Conservation (phyloP, 2,329 filamentous ascomycete genomes). For the Cladosporium sp. region DNA sequence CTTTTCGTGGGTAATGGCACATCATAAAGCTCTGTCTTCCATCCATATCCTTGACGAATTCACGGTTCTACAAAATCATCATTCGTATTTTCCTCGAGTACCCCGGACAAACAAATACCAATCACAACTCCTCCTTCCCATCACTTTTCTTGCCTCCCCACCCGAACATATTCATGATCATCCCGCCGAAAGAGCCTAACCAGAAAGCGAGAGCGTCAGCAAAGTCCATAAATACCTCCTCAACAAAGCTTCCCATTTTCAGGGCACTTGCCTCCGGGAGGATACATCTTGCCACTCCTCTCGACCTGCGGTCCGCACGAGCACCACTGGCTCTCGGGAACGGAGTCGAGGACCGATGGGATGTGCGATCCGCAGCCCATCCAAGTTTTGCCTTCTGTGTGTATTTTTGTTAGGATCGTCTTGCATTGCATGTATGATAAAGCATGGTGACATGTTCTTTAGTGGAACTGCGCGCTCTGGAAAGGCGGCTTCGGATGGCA, state of each 20-base stretch:
- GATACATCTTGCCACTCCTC: conserved; percentile 59
- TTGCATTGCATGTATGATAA: background rate
- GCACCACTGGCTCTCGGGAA: conserved; percentile 60
- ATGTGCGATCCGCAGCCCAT: conserved; percentile 53
- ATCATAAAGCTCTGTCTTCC: background rate
- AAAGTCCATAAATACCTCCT: background rate
- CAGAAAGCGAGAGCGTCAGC: background rate
- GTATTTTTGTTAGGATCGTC: conserved; percentile 1
- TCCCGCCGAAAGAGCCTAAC: conserved; percentile 1
- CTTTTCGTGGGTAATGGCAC: background rate
- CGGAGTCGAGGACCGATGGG: conserved; percentile 57
- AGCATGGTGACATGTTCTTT: background rate
- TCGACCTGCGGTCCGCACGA: conserved; percentile 61
- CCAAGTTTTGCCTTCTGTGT: conserved; percentile 35
- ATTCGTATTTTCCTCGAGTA: background rate
- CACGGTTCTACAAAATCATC: background rate
- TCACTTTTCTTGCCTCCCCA: conserved; percentile 16
- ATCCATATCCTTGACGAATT: background rate
- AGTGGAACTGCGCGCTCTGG: conserved; percentile 31
- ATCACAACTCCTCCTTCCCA: conserved; percentile 16
- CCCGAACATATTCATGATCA: conserved; percentile 17
- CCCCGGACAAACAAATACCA: background rate
- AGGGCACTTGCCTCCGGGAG: conserved; percentile 39
- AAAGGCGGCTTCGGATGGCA: background rate
- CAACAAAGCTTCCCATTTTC: no score